Base-by-base conservation (phyloP, 2,329 filamentous ascomycete genomes). In the Dactylellina cionopaga region DNA sequence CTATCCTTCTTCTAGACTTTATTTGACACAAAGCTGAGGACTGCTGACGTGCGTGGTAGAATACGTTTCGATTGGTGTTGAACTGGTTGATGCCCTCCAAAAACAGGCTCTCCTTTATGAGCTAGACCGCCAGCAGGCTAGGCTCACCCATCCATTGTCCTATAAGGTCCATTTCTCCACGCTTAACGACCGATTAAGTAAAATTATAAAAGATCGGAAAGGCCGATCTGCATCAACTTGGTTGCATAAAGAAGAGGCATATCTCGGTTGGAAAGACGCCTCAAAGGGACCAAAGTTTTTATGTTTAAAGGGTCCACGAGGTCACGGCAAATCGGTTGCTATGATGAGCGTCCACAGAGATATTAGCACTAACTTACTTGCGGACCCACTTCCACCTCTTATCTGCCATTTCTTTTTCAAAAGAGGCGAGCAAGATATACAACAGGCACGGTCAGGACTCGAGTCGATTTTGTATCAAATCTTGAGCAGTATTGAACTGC, bases 321-420 rank as follows among this genome's bases (percentile, higher is more conserved):
- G 58, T 10, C 44, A 63, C 25, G 58, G 58, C 4, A 63, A 63
- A 13, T 63, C 58, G 2, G 46, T 63, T 2, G 58, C 46, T 1
- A 63, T 63, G 58, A 63, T 63, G 58, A 52, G 58, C 10, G 25
- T 54, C 5, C 46, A 63, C 11, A 41, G 44, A 24, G 58, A 63
- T n/a, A 37, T 63, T 11, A 24, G 22, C 3, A 54, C 13, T 15
- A 22, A 29, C 3, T 9, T 5, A 1, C n/a, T 17, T 4, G 10
- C 5, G 10, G 17, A n/a, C 11, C 17, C 43, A 17, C 27, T 35
- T 39, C 22, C 22, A 10, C 52, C 62, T 5, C 24, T 66, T 0
- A 43, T 66, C 13, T 66, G 62, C 17, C 51, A 56, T 35, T 66
- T 66, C 22, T 66, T 66, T 10, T 66, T 66, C 33, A 66, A 66